Evolutionary conservation across 2,329 filamentous ascomycete species (phyloP).

Genomic region (Emmonsia crescens): DNA sequence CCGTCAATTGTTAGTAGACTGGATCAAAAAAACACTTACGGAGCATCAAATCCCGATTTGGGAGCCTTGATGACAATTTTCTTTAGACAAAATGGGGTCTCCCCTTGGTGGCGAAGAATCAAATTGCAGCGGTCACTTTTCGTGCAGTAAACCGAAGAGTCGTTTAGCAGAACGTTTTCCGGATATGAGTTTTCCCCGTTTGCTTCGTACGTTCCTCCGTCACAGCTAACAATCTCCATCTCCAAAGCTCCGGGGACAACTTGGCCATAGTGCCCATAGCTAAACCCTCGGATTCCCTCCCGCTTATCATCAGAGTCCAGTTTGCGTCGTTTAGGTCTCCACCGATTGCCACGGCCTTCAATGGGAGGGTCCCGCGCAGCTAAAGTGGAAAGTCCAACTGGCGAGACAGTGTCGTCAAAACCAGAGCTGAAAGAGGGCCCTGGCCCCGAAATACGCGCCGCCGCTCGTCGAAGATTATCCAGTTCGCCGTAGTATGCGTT

Average conservation of each 20-base stretch:
- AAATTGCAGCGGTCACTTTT: slow-evolving; percentile 82
- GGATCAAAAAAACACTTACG: slow-evolving; percentile 48
- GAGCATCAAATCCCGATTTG: slow-evolving; percentile 62
- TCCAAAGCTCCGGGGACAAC: slow-evolving; percentile 69
- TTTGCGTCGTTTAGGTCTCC: slow-evolving; percentile 56
- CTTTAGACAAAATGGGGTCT: slow-evolving; percentile 69
- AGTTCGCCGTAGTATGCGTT: neutral
- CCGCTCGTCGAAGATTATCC: slow-evolving; percentile 11
- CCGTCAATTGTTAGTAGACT: neutral
- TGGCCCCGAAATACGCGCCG: slow-evolving; percentile 13
- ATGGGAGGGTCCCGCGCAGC: slow-evolving; percentile 12
- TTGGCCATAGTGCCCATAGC: slow-evolving; percentile 79
- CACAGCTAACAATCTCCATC: slow-evolving; percentile 84
- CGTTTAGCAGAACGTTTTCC: slow-evolving; percentile 74
- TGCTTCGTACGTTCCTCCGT: slow-evolving; percentile 59
- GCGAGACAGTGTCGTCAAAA: slow-evolving; percentile 14
- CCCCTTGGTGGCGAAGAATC: slow-evolving; percentile 68
- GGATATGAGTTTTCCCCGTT: slow-evolving; percentile 49
- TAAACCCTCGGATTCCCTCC: slow-evolving; percentile 46
- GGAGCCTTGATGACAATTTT: slow-evolving; percentile 85
- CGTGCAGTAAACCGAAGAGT: slow-evolving; percentile 80
- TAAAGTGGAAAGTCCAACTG: slow-evolving; percentile 1
- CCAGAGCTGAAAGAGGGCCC: slow-evolving; percentile 16
- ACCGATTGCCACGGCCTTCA: slow-evolving; percentile 30
- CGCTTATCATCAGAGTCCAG: slow-evolving; percentile 52